Evolutionary conservation across 1,284 basidiomycete species (phyloP).

Genomic region (Apiotrichum siamense): DNA sequence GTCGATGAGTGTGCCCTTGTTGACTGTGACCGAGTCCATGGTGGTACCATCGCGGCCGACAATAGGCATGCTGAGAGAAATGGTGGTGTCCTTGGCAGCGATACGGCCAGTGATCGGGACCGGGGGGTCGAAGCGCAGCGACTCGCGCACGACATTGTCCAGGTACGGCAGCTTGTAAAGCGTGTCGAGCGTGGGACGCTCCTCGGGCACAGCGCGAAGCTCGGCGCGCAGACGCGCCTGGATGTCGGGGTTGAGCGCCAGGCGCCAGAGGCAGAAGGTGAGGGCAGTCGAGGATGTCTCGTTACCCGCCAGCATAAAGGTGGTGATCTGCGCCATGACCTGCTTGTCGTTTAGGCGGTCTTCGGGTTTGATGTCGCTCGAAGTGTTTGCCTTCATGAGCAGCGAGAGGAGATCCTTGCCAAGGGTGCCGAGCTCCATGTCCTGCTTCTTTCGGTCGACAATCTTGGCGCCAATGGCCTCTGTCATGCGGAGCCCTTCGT

Average conservation of each 20-base stretch:
- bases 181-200: conserved; percentile 8
- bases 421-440: conserved; percentile 43
- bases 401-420: conserved; percentile 10
- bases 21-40: conserved; percentile 35
- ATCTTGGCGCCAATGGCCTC: not conserved
- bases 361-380: conserved; percentile 51
- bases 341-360: conserved; percentile 61
- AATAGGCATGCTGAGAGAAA: conserved; percentile 55
- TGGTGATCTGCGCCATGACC: conserved; percentile 67
- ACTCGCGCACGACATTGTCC: conserved; percentile 62
- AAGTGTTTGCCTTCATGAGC: conserved; percentile 55
- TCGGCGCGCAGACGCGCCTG: conserved; percentile 59
- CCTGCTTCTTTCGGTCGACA: conserved; percentile 1
- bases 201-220: conserved; percentile 33
- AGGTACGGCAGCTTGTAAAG: conserved; percentile 53
- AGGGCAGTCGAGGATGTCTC: conserved; percentile 69
- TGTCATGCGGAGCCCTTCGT: not conserved
- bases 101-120: conserved; percentile 52
- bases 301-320: conserved; percentile 60
- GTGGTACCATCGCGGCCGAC: conserved; percentile 42
- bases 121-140: conserved; percentile 60
- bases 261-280: conserved; percentile 65
- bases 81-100: conserved; percentile 56
- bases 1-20: conserved; percentile 36
- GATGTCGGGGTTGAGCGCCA: conserved; percentile 54